Evolutionary conservation across 345 rosid genomes (phyloP).

Genomic region (Draba incana): DNA sequence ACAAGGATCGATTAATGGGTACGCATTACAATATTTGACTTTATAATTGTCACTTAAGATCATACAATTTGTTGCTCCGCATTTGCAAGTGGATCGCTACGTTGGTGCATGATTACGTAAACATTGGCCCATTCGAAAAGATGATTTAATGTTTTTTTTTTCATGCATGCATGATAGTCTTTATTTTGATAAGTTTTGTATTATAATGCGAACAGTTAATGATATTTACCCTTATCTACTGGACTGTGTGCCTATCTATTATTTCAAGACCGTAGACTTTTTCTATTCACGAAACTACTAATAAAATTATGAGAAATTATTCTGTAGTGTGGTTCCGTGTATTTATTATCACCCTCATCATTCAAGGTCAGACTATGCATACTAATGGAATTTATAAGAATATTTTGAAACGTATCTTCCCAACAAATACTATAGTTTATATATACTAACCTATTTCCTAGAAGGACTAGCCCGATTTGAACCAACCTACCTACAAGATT

Average conservation of each 20-base stretch:
- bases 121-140: constrained; percentile 11
- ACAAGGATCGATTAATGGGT: constrained; percentile 1
- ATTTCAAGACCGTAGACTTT: no score
- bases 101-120: constrained; percentile 20
- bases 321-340: not conserved
- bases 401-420: constrained; percentile 13
- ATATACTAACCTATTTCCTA: no score
- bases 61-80: constrained; percentile 17
- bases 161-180: constrained; percentile 16
- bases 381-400: constrained; percentile 5
- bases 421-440: not conserved
- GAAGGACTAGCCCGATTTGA: no score
- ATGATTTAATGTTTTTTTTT: not conserved
- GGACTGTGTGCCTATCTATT: no score
- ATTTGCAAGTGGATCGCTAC: constrained; percentile 5
- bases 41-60: constrained; percentile 2
- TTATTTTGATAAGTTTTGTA: not conserved
- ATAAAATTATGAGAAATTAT: not conserved
- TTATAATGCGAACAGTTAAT: not conserved
- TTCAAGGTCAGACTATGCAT: not conserved
- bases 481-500: no score
- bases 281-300: constrained; percentile 1
- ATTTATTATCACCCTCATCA: constrained; percentile 12
- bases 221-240: no score
- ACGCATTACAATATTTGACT: not conserved